Evolutionary conservation across 208 protist genomes (phyloP), one percentile per base, ranked within the genome.

Genomic region (Crithidia sp.): DNA sequence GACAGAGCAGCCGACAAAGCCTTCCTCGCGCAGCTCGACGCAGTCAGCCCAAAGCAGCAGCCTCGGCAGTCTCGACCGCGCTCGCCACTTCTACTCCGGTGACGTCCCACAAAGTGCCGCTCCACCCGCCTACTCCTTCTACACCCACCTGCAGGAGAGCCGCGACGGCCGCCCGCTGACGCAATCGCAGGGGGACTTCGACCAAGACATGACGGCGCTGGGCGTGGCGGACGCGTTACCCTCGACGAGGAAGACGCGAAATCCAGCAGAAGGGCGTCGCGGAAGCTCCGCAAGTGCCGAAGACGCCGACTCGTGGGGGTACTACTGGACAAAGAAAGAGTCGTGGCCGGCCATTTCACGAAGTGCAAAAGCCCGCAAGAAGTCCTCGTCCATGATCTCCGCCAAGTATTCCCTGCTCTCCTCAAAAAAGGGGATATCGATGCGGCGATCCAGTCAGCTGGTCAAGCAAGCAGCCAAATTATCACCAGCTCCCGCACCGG

Each of bases 301-400:
- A 1, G 63, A 57, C 52, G 53, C 5, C 7, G 65, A 70, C 19
- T 37, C 12, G 43, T 70, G 65, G 65, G 65, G 12, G 37, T 59
- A 61, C 65, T 50, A 60, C 65, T 37, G 53, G 41, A 53, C 54
- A 7, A 70, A 43, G 53, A 16, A 43, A 17, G 65, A 70, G 65
- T 70, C 53, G 19, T 61, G 65, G 52, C 13, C 61, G 41, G 4
- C 28, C 16, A 60, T 17, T 10, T 19, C 49, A 3, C 43, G 16
- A n/a, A 39, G 2, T 7, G 36, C 8, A 5, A 17, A 5, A 16
- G 5, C 4, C 28, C 49, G 36, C 19, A 56, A 43, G 65, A 61
- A 40, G 19, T 70, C 64, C 0, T 69, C 65, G 52, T 61, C 65
- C 4, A 43, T 70, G 17, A 70, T 61, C 12, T 61, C 65, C 3